Percentiles rank a stretch among this genome's conserved stretches.
Evolutionary conservation across 345 rosid species (phyloP).

Genomic region (Excoecaria agallocha): DNA sequence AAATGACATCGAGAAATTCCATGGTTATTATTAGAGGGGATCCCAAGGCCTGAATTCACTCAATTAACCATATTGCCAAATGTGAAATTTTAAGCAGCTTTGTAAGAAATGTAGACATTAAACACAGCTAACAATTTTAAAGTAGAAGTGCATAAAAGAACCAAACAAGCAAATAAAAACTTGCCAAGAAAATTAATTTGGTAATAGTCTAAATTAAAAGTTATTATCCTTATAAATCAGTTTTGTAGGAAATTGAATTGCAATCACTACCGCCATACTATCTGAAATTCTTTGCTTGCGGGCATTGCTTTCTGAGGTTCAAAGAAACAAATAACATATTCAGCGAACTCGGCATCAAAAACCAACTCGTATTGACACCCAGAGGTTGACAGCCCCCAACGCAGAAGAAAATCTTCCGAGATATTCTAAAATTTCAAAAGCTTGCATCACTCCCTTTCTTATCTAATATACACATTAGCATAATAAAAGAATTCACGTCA

Average conservation of each 20-base stretch:
- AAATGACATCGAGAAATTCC: conserved; percentile 25
- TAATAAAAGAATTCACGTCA: not conserved
- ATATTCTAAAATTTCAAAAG: not conserved
- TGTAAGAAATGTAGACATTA: not conserved
- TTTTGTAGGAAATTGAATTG: not conserved
- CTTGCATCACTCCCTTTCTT: not conserved
- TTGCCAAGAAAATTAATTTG: not conserved
- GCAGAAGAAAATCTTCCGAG: not conserved
- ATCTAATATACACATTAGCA: not conserved
- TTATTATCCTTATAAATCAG: not conserved
- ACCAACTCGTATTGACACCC: not conserved
- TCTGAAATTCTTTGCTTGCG: not conserved
- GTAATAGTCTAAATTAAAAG: not conserved
- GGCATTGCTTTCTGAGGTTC: not conserved
- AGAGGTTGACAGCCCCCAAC: not conserved
- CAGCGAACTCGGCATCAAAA: not conserved
- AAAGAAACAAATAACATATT: not conserved
- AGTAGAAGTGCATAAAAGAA: not conserved
- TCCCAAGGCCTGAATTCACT: conserved; percentile 23
- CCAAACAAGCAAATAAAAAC: not conserved
- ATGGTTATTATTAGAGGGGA: conserved; percentile 31
- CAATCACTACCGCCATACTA: not conserved
- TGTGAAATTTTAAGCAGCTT: not conserved
- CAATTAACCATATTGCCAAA: not conserved
- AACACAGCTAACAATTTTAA: not conserved